Conservation (phyloP, 2,329 filamentous ascomycete species). For the Ascochyta fabae region DNA sequence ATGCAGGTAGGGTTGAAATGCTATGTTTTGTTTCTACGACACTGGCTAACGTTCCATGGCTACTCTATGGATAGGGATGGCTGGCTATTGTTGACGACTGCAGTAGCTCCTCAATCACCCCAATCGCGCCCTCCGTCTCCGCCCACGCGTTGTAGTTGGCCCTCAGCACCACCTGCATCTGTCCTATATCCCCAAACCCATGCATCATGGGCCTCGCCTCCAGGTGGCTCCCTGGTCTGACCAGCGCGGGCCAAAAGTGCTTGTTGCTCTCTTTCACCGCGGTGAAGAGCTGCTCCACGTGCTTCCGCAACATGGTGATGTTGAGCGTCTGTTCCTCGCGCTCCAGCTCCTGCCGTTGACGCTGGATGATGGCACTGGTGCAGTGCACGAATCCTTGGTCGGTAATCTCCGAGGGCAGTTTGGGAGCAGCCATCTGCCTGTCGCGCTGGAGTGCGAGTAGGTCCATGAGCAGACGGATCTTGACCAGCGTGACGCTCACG, state of each 20-base stretch:
- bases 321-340: slow-evolving; percentile 9
- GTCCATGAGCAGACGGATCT: slow-evolving; percentile 47
- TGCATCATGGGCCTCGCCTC: background rate
- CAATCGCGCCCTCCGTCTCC: background rate
- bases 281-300: slow-evolving; percentile 25
- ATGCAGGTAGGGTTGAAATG: no score
- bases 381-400: slow-evolving; percentile 30
- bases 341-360: slow-evolving; percentile 17
- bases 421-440: slow-evolving; percentile 12
- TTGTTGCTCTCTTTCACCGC: slow-evolving; percentile 6
- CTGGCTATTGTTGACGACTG: background rate
- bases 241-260: slow-evolving; percentile 19
- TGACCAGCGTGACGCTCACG: slow-evolving; percentile 44
- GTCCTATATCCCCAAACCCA: slow-evolving; percentile 24
- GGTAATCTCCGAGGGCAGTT: slow-evolving; percentile 38
- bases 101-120: background rate
- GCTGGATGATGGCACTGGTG: slow-evolving; percentile 23
- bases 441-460: slow-evolving; percentile 35
- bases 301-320: slow-evolving; percentile 27
- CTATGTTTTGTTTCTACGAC: no score
- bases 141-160: background rate
- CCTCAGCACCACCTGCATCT: slow-evolving; percentile 27
- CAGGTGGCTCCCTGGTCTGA: slow-evolving; percentile 5
- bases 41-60: no score
- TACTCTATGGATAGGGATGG: background rate